Percentiles rank a stretch among this genome's conserved stretches.
These are phyloP conservation scores for Thelonectria blattea DNA, from an alignment of 2,329 filamentous ascomycete genomes.

Conservation along the genomic window DNA sequence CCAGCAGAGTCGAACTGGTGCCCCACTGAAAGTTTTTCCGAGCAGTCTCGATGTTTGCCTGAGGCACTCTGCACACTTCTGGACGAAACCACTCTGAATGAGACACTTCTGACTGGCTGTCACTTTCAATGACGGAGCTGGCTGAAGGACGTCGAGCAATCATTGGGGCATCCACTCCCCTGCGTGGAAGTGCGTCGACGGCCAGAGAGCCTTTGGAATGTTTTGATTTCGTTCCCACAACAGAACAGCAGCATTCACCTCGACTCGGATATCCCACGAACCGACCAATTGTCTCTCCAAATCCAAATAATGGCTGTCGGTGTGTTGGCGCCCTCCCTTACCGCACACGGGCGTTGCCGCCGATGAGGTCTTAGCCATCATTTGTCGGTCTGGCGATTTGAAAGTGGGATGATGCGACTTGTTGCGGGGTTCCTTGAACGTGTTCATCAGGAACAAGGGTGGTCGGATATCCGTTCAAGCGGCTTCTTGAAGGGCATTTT, in stretches of 20 bases:
- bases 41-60: conserved; percentile 23
- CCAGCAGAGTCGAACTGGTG: conserved; percentile 26
- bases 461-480: conserved; percentile 4
- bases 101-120: no score
- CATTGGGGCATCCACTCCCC: neutral
- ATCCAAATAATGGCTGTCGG: neutral
- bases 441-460: conserved; percentile 1
- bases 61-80: conserved; percentile 24
- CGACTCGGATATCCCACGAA: neutral
- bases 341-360: conserved; percentile 27
- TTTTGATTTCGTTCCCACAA: neutral
- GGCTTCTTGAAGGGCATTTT: neutral
- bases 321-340: conserved; percentile 2
- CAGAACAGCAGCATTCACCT: neutral
- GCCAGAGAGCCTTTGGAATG: neutral
- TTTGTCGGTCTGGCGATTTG: conserved; percentile 35
- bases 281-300: no score
- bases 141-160: neutral
- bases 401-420: conserved; percentile 36
- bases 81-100: conserved; percentile 7
- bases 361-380: conserved; percentile 15
- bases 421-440: conserved; percentile 28
- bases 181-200: conserved; percentile 17
- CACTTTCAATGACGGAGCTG: no score
- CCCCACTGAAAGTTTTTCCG: conserved; percentile 41